phyloP scores from a whole-genome alignment of 768 basidiomycete species.

The Suillus plorans region DNA sequence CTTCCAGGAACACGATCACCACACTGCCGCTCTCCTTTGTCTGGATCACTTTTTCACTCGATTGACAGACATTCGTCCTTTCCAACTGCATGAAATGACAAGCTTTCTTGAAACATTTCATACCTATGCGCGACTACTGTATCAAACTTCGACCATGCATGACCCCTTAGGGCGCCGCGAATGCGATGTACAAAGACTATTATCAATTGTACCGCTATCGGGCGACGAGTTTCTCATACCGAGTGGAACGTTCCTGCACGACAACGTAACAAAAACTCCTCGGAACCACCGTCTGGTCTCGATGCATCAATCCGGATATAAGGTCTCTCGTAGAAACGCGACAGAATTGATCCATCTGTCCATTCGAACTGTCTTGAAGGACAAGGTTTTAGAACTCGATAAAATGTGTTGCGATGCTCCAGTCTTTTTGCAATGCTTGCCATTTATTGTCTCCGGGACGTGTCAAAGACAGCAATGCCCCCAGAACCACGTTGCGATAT shows the following conservation, averaged over 20 bases:
- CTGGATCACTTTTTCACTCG: constrained; percentile 41
- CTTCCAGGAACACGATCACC: constrained; percentile 31
- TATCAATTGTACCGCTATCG: constrained; percentile 29
- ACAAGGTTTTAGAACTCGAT: constrained; percentile 33
- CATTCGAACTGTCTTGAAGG: constrained; percentile 28
- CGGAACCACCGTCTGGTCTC: not conserved
- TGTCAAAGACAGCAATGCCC: constrained; percentile 38
- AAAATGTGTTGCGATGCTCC: constrained; percentile 26
- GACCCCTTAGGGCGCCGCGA: constrained; percentile 24
- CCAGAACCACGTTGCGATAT: constrained; percentile 33
- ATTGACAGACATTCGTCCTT: constrained; percentile 24
- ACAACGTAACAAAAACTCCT: not conserved
- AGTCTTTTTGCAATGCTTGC: constrained; percentile 42
- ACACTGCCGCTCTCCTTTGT: constrained; percentile 40
- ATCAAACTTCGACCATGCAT: constrained; percentile 23
- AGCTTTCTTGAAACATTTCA: constrained; percentile 33
- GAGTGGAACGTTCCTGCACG: not conserved
- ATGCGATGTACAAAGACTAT: constrained; percentile 30
- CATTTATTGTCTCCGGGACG: constrained; percentile 24
- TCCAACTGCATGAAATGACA: constrained; percentile 25
- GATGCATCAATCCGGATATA: not conserved
- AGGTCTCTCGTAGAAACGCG: constrained; percentile 22
- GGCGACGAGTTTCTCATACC: constrained; percentile 19
- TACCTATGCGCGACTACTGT: constrained; percentile 35
- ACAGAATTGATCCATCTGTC: constrained; percentile 20